These are phyloP conservation scores for Crithidia fasciculata DNA, from an alignment of 208 protist species.

Conservation along the genomic window DNA sequence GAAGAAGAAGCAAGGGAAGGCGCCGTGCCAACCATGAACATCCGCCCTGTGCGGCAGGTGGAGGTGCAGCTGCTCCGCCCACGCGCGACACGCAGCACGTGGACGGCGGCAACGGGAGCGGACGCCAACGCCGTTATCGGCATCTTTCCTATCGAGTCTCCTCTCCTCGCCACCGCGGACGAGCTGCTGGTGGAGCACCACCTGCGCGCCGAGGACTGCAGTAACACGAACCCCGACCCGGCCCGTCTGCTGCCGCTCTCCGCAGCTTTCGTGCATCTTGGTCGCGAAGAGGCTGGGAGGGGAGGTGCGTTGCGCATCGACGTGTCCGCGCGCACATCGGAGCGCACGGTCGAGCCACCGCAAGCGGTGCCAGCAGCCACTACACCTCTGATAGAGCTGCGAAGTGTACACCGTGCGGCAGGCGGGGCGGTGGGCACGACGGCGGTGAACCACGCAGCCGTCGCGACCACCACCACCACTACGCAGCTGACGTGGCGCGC, in stretches of 20 bases:
- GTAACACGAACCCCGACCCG: slow-evolving; percentile 14
- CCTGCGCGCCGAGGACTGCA: slow-evolving; percentile 18
- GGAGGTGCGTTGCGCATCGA: slow-evolving; percentile 20
- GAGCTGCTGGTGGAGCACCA: slow-evolving; percentile 43
- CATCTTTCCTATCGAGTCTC: slow-evolving; percentile 25
- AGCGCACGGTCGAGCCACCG: not conserved
- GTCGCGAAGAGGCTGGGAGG: not conserved
- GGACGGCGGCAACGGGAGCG: slow-evolving; percentile 6
- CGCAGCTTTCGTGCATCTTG: not conserved
- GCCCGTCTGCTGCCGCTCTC: slow-evolving; percentile 9
- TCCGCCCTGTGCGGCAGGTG: slow-evolving; percentile 5
- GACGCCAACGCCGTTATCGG: slow-evolving; percentile 18
- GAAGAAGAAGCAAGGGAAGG: not conserved
- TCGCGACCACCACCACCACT: not conserved
- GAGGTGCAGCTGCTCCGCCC: slow-evolving; percentile 40
- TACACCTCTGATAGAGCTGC: slow-evolving; percentile 1
- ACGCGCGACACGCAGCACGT: slow-evolving; percentile 21
- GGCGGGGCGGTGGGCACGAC: not conserved
- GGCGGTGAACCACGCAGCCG: not conserved
- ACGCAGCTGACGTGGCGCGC: slow-evolving; percentile 16
- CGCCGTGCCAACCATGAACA: not conserved
- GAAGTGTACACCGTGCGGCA: not conserved
- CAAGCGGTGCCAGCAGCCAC: not conserved
- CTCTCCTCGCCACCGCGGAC: slow-evolving; percentile 24
- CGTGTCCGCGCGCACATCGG: not conserved